Percentiles rank a stretch among this genome's conserved stretches.
phyloP scores from a whole-genome alignment of 192 early-diverging fungal genomes.

The Backusella macrospora region DNA sequence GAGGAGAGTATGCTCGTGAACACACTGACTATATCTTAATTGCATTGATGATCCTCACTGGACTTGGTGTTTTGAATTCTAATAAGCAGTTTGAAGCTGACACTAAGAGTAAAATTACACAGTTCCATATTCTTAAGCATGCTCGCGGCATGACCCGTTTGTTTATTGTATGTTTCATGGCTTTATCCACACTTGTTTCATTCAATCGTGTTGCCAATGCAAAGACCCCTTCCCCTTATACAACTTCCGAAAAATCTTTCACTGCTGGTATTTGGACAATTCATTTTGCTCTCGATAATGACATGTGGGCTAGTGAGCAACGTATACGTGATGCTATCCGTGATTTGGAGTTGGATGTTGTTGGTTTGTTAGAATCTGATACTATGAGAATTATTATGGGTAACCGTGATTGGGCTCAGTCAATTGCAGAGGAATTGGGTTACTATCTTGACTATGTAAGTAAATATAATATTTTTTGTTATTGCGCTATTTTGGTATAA shows the following conservation, averaged over 20 bases:
- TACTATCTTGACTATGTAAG: constrained; percentile 76
- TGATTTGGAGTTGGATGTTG: constrained; percentile 79
- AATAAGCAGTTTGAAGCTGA: constrained; percentile 15
- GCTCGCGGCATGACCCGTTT: constrained; percentile 48
- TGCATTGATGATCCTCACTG: constrained; percentile 61
- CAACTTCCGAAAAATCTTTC: constrained; percentile 64
- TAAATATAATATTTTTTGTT: neutral
- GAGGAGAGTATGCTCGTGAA: constrained; percentile 71
- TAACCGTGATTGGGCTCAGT: constrained; percentile 81
- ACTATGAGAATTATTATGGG: constrained; percentile 83
- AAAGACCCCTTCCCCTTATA: constrained; percentile 57
- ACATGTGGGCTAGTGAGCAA: constrained; percentile 80
- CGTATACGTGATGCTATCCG: constrained; percentile 74
- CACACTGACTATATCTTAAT: constrained; percentile 71
- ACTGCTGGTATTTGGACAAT: constrained; percentile 86
- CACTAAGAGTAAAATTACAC: neutral
- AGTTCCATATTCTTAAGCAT: constrained; percentile 30
- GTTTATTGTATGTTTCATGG: constrained; percentile 41
- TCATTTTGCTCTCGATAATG: constrained; percentile 85
- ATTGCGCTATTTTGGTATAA: neutral
- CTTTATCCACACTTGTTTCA: constrained; percentile 41
- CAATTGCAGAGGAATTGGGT: constrained; percentile 72
- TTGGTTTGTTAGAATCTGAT: constrained; percentile 81
- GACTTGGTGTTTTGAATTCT: constrained; percentile 56
- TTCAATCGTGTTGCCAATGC: constrained; percentile 52